Conservation (phyloP, 805 yeast species). For the Starmera dryadoides region DNA sequence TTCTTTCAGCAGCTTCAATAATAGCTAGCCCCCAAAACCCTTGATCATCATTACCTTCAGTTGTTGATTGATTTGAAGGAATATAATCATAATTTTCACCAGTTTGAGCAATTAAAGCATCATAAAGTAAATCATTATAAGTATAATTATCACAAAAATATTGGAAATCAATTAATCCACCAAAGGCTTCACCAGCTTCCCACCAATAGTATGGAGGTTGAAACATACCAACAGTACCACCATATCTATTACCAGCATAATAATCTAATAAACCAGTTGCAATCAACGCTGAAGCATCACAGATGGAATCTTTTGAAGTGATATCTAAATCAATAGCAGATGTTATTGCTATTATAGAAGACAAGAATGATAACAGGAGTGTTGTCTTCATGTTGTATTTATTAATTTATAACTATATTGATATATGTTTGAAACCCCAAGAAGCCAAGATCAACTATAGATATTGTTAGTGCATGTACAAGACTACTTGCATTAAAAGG, state of each 20-base stretch:
- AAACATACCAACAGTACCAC: conserved; percentile 72
- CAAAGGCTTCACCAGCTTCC: conserved; percentile 87
- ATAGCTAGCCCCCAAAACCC: conserved; percentile 68
- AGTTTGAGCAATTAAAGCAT: conserved; percentile 44
- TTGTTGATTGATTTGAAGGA: conserved; percentile 55
- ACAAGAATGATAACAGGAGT: too few relatives aligned
- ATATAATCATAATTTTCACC: conserved; percentile 47
- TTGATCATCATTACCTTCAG: conserved; percentile 74
- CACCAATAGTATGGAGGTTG: conserved; percentile 80
- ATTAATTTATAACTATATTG: too few relatives aligned
- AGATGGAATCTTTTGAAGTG: conserved; percentile 37
- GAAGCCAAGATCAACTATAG: too few relatives aligned
- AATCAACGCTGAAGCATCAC: conserved; percentile 49
- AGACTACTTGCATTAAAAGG: too few relatives aligned
- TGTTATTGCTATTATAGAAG: neutral
- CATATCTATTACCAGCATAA: conserved; percentile 52
- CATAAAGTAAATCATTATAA: conserved; percentile 47
- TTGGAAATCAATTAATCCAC: conserved; percentile 62
- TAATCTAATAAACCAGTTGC: conserved; percentile 63
- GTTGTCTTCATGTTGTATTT: too few relatives aligned
- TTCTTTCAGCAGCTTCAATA: conserved; percentile 58
- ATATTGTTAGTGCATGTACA: too few relatives aligned
- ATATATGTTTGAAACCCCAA: too few relatives aligned
- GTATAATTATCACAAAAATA: conserved; percentile 66
- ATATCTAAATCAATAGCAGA: conserved; percentile 32